Base-by-base conservation (phyloP, 305 asterid genomes). In the Solanum hybrid region DNA sequence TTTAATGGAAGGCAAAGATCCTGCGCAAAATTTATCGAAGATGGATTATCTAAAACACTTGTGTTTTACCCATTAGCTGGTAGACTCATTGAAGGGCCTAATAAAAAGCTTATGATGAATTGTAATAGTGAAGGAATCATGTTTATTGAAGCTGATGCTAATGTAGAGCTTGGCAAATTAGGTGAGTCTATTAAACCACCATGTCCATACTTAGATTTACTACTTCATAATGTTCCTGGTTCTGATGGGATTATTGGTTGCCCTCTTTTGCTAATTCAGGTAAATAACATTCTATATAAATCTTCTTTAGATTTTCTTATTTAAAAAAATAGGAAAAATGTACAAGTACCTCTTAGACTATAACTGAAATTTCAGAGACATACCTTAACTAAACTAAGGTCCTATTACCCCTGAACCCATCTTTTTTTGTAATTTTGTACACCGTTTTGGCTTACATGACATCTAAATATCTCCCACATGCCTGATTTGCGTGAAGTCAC, bases 201-300 rank as follows among this genome's bases (percentile, higher is more conserved):
- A 17, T 88, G 86, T 75, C 79, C 73, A 24, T 75, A 80, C 24
- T 73, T 86, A 4, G 88, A 91, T 20, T 42, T 85, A 69, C 86
- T 93, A 46, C 29, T 90, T 2, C 7, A 31, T 5, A 88, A 85
- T 24, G 85, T 38, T 4, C 8, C 77, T 7, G 88, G 69, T 24
- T 87, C 80, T 1, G 82, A 69, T 22, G 88, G 82, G 2, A 81
- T 91, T 10, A 38, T 90, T 26, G 91, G 38, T 16, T 27, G 56
- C 27, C 92, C 93, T 13, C 16, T 91, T 69, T 31, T 92, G 88
- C 32, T 91, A 35, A 16, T 91, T 90, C 92, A 90, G 90, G 92
- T 91, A 51, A 46, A 14, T 2, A 42, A 42, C 2, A 42, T 12
- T 42, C 56, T 42, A 4, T 40, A 40, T 40, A 40, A 56, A 56